phyloP scores from a whole-genome alignment of 2,329 filamentous ascomycete species.

The Colletotrichum costaricense region DNA sequence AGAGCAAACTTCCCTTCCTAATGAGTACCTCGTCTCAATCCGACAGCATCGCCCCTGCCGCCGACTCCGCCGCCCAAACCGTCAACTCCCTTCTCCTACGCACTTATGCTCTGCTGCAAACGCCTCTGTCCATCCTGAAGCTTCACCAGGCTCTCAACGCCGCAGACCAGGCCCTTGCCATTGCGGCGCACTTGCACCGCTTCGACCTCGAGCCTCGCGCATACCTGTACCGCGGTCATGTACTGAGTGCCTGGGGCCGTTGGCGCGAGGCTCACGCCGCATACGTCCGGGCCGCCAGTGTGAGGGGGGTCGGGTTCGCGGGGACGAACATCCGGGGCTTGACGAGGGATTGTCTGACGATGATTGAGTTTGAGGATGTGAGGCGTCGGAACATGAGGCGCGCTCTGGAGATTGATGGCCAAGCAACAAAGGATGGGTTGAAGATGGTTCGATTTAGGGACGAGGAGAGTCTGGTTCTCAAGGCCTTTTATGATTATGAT shows the following conservation, averaged over 20 bases:
- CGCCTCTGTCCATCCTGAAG: slow-evolving; percentile 16
- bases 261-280: slow-evolving; percentile 39
- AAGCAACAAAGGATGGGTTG: not conserved
- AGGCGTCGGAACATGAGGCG: not conserved
- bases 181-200: slow-evolving; percentile 30
- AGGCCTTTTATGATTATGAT: not conserved
- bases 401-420: not conserved
- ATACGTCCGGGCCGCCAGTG: slow-evolving; percentile 38
- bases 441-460: slow-evolving; percentile 14
- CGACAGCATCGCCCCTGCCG: slow-evolving; percentile 27
- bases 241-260: slow-evolving; percentile 37
- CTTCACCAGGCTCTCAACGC: slow-evolving; percentile 34
- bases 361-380: slow-evolving; percentile 17
- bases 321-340: slow-evolving; percentile 22
- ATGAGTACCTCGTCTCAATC: slow-evolving; percentile 30
- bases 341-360: slow-evolving; percentile 25
- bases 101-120: slow-evolving; percentile 29
- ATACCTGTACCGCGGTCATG: slow-evolving; percentile 40
- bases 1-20: not conserved
- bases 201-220: slow-evolving; percentile 38
- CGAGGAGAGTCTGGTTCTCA: not conserved
- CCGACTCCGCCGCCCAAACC: slow-evolving; percentile 31
- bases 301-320: slow-evolving; percentile 24
- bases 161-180: slow-evolving; percentile 36
- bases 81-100: slow-evolving; percentile 35